Base-by-base conservation (phyloP, 352 stramenopile species). In the Pythium vanterpoolii region DNA sequence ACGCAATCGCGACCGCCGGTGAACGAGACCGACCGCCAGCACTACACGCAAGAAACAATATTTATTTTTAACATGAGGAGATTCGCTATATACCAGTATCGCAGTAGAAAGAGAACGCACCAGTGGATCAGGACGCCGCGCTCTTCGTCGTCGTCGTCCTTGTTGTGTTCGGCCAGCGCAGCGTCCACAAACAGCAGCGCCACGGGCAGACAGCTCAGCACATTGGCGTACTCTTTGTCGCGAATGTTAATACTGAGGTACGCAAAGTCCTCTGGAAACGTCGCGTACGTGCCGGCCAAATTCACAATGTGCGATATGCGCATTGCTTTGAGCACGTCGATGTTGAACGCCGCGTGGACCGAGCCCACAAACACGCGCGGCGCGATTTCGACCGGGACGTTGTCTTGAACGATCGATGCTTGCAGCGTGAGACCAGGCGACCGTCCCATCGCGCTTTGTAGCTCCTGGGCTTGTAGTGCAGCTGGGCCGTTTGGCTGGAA, bases 171-270 rank as follows among this genome's bases (percentile, higher is more conserved):
- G n/a, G 45, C 18, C 2, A 95, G 55, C 0, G 74, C 89, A 26
- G 76, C 72, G 34, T 93, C 74, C 23, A 97, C 80, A 59, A 97
- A 97, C 1, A 95, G 64, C 7, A 77, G 75, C 3, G 83, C 76
- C 26, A 89, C 55, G 0, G 87, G 87, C 3, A 97, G 67, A 34
- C 79, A 93, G 60, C 87, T 94, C 14, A 97, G 74, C 58, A 97
- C 59, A 47, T 96, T 95, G 3, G 90, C 70, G 53, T 94, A 85
- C 53, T 96, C 88, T 55, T 96, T 96, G 69, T 97, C 90, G 24
- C 90, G 79, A 26, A 97, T 79, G 53, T 78, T 83, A n/a, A 96
- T 64, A 58, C 82, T 96, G 38, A 97, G 68, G 71, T 97, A 97
- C 19, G 80, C 93, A 53, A 97, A 97, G 21, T 85, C 68, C 10